Base-by-base conservation (phyloP, 2,329 filamentous ascomycete genomes). In the Clarireedia monteithiana region DNA sequence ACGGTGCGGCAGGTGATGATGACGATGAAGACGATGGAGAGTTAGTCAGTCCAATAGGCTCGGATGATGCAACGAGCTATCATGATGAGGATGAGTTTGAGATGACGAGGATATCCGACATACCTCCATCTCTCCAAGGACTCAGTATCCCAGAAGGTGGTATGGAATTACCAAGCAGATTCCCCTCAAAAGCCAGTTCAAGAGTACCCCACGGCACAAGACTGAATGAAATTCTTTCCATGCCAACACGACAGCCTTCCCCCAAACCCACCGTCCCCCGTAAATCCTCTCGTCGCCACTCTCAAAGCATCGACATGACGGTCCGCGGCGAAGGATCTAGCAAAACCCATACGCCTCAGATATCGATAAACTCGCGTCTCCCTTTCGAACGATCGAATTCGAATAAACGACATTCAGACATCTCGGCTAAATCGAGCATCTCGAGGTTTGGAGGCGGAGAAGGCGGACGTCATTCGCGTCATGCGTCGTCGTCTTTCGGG, bases 271-370 rank as follows among this genome's bases (percentile, higher is more conserved):
- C 78, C 6, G 79, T 91, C 34, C 87, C 88, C 2, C 78, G 87
- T 30, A 89, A 86, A 71, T 90, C 85, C 67, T 91, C 88, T 0
- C 84, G 83, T 67, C 78, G 85, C 40, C 63, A 64, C 48, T 68
- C 67, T 4, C 63, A 67, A 49, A 65, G 57, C 36, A 58, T 63
- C 12, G 65, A 66, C 50, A 40, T 66, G 12, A 60, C 59, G 26
- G 38, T 50, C 17, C 48, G 57, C 1, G 51, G 47, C 7, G 23
- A 56, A 4, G 47, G 58, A 5, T 60, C 58, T n/a, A 52, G 58
- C 5, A 48, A 48, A 14, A 51, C 59, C 14, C 60, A 67, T 46
- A 58, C 51, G 7, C 48, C 58, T 24, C 58, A 65, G 47, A 47
- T 42, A 14, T 65, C 63, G 1, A 12, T 68, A 2, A 64, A 71